These are phyloP conservation scores for Xylaria sp. DNA, from an alignment of 2,329 filamentous ascomycete genomes.

Conservation along the genomic window DNA sequence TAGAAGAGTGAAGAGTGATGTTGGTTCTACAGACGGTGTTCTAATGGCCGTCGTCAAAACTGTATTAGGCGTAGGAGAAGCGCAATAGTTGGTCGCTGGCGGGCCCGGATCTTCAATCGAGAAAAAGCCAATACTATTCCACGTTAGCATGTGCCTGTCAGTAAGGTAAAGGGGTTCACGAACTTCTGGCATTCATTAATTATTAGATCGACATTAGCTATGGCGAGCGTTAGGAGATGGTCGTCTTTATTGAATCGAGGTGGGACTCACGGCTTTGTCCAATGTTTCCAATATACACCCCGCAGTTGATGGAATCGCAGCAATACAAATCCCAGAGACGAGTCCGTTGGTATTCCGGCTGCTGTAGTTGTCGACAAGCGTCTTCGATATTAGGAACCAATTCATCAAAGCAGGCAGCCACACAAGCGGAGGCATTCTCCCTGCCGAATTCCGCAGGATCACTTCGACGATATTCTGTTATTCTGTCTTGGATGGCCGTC, in stretches of 20 bases:
- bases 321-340: conserved; percentile 62
- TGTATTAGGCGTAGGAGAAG: conserved; percentile 17
- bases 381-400: conserved; percentile 42
- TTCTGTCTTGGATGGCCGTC: conserved; percentile 16
- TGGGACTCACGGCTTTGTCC: conserved; percentile 59
- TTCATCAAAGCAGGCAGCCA: conserved; percentile 42
- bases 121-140: conserved; percentile 43
- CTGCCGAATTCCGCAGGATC: conserved; percentile 36
- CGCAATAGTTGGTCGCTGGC: conserved; percentile 34
- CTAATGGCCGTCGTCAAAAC: background rate
- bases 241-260: background rate
- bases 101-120: conserved; percentile 45
- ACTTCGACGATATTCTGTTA: conserved; percentile 14
- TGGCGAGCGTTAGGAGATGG: conserved; percentile 21
- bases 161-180: conserved; percentile 36
- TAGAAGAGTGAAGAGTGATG: background rate
- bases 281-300: conserved; percentile 54
- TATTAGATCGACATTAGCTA: conserved; percentile 63
- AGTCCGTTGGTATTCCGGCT: conserved; percentile 39
- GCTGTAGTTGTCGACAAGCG: conserved; percentile 43
- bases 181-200: conserved; percentile 65
- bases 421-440: conserved; percentile 41
- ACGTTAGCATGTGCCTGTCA: conserved; percentile 32
- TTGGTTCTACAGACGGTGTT: conserved; percentile 18
- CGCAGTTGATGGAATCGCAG: conserved; percentile 63